Evolutionary conservation across 2,329 filamentous ascomycete genomes (phyloP), one percentile per base, ranked within the genome.

Genomic region (Plectosphaerella cucumerina): DNA sequence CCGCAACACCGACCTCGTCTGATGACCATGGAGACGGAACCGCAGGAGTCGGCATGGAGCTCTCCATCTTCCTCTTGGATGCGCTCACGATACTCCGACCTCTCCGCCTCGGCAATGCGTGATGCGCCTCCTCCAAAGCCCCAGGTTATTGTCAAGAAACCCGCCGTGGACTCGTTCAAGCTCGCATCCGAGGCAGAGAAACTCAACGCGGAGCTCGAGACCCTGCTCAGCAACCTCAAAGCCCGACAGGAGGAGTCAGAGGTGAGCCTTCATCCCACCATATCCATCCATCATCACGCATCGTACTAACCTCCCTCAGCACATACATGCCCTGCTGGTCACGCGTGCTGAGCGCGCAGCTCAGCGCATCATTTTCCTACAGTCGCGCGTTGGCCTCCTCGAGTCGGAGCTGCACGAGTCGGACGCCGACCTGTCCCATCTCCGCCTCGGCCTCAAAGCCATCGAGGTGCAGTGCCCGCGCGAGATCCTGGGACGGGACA

Each of bases 291-390:
- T 4, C 10, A 17, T 18, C 21, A 22, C 17, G 4, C 14, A 15
- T 10, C 15, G 4, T 4, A 49, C 54, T 56, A 37, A 56, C 48
- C 26, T 14, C 15, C 21, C 49, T 26, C 58, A 82, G 73, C 81
- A 85, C 57, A 84, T 88, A 51, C 82, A 86, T 59, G 73, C 73
- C 21, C 65, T 86, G 31, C 76, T 86, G 20, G 73, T 83, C 48
- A 75, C 75, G 41, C 76, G 81, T 53, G 76, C 80, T 51, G 78
- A 85, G 61, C 72, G 72, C 35, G 75, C 84, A 47, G 76, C 78
- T 41, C 72, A 81, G 56, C 77, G 77, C 48, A 81, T 87, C 51
- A 71, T 82, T 21, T 77, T 80, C 52, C 71, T 87, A 14, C 81
- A 87, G 59, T 74, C 74, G 35, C 77, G 81, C 42, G 71, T 87